Base-by-base conservation (phyloP, 139 green algal species). In the Haematococcus sp. region DNA sequence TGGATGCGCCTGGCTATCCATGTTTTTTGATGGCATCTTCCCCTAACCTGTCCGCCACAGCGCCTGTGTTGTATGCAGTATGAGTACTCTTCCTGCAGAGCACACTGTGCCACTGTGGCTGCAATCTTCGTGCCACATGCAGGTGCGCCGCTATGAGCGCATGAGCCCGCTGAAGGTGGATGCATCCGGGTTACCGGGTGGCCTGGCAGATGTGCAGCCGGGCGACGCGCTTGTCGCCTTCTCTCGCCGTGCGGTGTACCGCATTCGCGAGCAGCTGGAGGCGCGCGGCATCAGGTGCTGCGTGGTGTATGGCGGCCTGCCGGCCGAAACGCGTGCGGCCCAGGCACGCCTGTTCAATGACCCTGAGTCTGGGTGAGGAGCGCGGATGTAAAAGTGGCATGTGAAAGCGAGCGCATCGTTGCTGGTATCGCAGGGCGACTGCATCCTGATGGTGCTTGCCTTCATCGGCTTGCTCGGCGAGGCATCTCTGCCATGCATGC, bases 201-300 rank as follows among this genome's bases (percentile, higher is more conserved):
- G 71, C 31, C 82, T 80, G 44, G 25, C n/a, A 1, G 70, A 70
- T 54, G 85, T 98, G 31, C 63, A 90, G 83, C 70, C 85, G 1
- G 94, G 94, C 0, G 94, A 98, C 85, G 93, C 86, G 68, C 73
- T 98, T 1, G 92, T 98, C 11, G 93, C 93, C n/a, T 98, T 98
- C 76, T 93, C 82, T 13, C 83, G 90, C n/a, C 46, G 51, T 0
- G 84, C 89, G 54, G 95, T 97, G 54, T 97, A 90, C 71, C 54
- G 82, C 54, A 88, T 97, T 54, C 93, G 91, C 73, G 28, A 76
- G 51, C 25, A 85, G 28, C 77, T 94, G 9, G 89, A 94, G 80
- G 60, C 58, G n/a, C 30, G 30, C n/a, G 58, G 70, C 31, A n/a
- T 33, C 27, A 49, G 28, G 49, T 51, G 46, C 58, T 74, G 68